These are phyloP conservation scores for Trichoderma orchidacearum DNA, from an alignment of 495 filamentous ascomycete species.

Conservation along the genomic window DNA sequence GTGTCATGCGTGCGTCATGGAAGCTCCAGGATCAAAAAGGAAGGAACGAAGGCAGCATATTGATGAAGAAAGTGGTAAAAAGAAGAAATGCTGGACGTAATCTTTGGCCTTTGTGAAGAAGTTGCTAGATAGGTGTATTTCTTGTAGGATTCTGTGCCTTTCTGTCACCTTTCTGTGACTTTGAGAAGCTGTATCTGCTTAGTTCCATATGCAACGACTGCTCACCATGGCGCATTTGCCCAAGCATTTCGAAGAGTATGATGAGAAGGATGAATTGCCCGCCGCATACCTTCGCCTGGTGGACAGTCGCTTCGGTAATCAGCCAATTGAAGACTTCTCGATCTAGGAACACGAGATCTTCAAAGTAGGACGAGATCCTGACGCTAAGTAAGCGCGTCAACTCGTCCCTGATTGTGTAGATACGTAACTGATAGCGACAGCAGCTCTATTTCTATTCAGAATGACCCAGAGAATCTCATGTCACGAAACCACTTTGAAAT, in stretches of 20 bases:
- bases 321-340: background rate
- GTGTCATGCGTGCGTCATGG: no score
- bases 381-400: constrained; percentile 13
- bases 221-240: background rate
- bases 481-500: constrained; percentile 50
- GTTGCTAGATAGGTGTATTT: no score
- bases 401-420: background rate
- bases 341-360: constrained; percentile 16
- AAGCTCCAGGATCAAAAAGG: no score
- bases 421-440: constrained; percentile 3
- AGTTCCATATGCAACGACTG: background rate
- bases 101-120: no score
- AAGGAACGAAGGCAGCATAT: no score
- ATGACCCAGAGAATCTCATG: constrained; percentile 19
- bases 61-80: no score
- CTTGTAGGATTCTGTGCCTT: no score
- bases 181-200: no score
- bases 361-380: constrained; percentile 19
- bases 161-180: background rate
- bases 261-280: background rate
- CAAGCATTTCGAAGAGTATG: background rate
- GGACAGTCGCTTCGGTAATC: background rate
- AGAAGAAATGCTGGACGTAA: no score
- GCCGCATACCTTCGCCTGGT: background rate
- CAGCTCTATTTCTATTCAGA: constrained; percentile 27